A percentile compares a stretch with the other conserved stretches of the same genome.
These are phyloP conservation scores for Barbarea vulgaris DNA, from an alignment of 345 rosid genomes.

Conservation along the genomic window DNA sequence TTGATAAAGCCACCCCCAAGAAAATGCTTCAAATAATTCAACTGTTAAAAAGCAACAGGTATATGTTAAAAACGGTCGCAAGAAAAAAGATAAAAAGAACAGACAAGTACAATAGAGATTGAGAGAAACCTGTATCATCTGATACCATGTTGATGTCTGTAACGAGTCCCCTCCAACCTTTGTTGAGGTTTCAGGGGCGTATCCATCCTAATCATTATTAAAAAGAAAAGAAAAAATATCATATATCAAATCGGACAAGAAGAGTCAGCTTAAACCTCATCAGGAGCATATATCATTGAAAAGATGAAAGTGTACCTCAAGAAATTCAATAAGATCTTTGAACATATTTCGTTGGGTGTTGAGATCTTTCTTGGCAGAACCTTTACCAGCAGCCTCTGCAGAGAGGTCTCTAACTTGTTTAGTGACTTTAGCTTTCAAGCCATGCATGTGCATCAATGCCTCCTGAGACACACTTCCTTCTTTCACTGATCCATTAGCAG, in stretches of 20 bases:
- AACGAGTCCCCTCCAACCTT: constrained; percentile 76
- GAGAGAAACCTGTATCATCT: constrained; percentile 50
- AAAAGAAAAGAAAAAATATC: no score
- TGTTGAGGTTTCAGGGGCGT: constrained; percentile 60
- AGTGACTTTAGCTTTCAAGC: constrained; percentile 63
- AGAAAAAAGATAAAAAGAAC: background rate
- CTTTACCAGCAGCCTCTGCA: constrained; percentile 92
- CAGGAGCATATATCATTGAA: background rate
- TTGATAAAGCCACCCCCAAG: constrained; percentile 91
- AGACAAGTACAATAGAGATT: background rate
- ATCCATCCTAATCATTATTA: constrained; percentile 54
- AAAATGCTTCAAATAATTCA: constrained; percentile 78
- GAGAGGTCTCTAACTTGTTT: constrained; percentile 78
- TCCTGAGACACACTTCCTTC: constrained; percentile 61
- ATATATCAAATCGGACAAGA: background rate
- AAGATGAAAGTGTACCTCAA: constrained; percentile 49
- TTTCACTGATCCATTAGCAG: constrained; percentile 44
- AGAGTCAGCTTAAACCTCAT: constrained; percentile 15
- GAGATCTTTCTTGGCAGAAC: constrained; percentile 91
- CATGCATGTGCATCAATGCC: constrained; percentile 55
- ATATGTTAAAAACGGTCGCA: constrained; percentile 9
- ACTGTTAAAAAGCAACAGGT: constrained; percentile 46
- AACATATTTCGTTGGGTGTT: constrained; percentile 81
- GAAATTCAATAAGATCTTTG: constrained; percentile 74
- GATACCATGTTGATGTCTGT: constrained; percentile 69